These are phyloP conservation scores for Lipomyces yamadae DNA, from an alignment of 805 yeast species.

Conservation along the genomic window DNA sequence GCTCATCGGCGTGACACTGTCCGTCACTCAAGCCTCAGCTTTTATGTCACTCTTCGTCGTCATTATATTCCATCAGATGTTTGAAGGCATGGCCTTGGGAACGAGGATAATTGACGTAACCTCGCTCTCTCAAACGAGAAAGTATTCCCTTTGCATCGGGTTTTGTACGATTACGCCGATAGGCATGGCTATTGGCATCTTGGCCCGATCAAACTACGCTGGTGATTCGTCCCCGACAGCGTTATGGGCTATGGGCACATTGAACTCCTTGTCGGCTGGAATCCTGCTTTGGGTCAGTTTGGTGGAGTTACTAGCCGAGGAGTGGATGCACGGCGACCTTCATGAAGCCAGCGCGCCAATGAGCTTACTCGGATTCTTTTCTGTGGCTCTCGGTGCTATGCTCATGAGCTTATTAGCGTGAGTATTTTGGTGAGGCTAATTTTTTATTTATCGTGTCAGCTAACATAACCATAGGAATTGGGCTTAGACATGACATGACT, in stretches of 20 bases:
- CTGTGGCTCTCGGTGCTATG: constrained; percentile 62
- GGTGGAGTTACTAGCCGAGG: constrained; percentile 80
- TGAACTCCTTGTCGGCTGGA: constrained; percentile 79
- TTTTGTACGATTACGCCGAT: constrained; percentile 70
- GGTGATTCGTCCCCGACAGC: constrained; percentile 24
- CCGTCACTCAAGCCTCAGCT: constrained; percentile 69
- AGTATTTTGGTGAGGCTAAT: background rate
- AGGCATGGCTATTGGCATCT: constrained; percentile 78
- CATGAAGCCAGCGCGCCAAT: constrained; percentile 61
- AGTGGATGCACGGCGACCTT: constrained; percentile 65
- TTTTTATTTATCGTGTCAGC: background rate
- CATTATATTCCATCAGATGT: constrained; percentile 75
- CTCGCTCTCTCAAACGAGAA: constrained; percentile 39
- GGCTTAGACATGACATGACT: background rate
- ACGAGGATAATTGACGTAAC: constrained; percentile 65
- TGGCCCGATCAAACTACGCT: constrained; percentile 59
- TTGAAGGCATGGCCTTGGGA: constrained; percentile 87
- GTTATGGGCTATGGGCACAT: constrained; percentile 61
- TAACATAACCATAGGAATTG: background rate
- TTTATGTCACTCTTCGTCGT: constrained; percentile 68
- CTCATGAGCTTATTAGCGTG: constrained; percentile 75
- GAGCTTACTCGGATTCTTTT: constrained; percentile 58
- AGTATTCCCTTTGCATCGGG: constrained; percentile 46
- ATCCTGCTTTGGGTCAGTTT: constrained; percentile 76
- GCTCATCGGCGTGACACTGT: constrained; percentile 71